A percentile compares a stretch with the other conserved stretches of the same genome.
Conservation (phyloP, 495 filamentous ascomycete species). For the Emericellopsis terricola region DNA sequence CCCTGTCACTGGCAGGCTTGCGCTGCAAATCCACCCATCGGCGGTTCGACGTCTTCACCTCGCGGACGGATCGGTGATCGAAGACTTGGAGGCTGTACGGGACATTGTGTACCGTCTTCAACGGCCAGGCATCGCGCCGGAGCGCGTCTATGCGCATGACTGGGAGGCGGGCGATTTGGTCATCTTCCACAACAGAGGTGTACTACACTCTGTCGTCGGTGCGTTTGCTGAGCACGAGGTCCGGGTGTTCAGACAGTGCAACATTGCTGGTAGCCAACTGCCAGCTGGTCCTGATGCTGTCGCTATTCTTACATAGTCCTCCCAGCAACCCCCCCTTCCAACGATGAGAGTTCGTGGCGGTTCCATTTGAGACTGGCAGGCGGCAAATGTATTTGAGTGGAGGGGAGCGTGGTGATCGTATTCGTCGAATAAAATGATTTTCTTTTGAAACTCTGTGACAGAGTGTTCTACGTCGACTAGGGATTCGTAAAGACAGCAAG, state of each 20-base stretch:
- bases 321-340: too few relatives aligned
- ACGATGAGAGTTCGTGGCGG: too few relatives aligned
- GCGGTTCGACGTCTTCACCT: slow-evolving; percentile 46
- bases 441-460: too few relatives aligned
- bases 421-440: too few relatives aligned
- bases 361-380: too few relatives aligned
- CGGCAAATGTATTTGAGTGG: too few relatives aligned
- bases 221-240: slow-evolving; percentile 55
- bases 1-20: slow-evolving; percentile 43
- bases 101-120: slow-evolving; percentile 49
- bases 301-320: too few relatives aligned
- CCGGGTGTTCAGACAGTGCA: slow-evolving; percentile 57
- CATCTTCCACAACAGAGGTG: slow-evolving; percentile 54
- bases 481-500: too few relatives aligned
- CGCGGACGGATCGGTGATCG: slow-evolving; percentile 42
- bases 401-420: too few relatives aligned
- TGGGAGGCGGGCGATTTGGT: slow-evolving; percentile 60
- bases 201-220: slow-evolving; percentile 55
- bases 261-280: slow-evolving; percentile 41
- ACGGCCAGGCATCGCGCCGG: slow-evolving; percentile 49
- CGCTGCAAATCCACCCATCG: slow-evolving; percentile 53
- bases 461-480: too few relatives aligned
- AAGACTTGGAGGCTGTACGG: slow-evolving; percentile 44
- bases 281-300: too few relatives aligned
- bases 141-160: slow-evolving; percentile 52